Evolutionary conservation across 805 yeast genomes (phyloP).

Genomic region (Candida sithepensis): DNA sequence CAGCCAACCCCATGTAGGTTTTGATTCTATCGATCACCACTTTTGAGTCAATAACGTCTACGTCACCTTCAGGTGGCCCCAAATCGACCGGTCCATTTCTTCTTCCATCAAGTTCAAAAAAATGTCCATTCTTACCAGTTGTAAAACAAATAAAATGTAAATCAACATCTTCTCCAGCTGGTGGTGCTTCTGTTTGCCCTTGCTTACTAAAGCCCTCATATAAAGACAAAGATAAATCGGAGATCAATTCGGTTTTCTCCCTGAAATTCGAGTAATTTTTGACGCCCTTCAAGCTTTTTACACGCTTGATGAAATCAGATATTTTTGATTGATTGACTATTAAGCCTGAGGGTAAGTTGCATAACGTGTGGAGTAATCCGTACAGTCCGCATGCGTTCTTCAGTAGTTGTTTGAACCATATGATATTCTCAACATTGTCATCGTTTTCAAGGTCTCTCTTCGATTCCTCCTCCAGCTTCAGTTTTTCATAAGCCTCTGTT

Average conservation of each 20-base stretch:
- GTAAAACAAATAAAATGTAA: constrained; percentile 79
- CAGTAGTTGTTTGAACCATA: constrained; percentile 86
- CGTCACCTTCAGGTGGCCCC: constrained; percentile 35
- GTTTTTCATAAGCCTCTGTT: constrained; percentile 54
- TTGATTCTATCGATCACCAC: constrained; percentile 53
- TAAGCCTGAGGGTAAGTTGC: constrained; percentile 44
- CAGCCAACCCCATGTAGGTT: constrained; percentile 62
- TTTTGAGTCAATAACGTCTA: constrained; percentile 52
- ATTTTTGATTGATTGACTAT: constrained; percentile 35
- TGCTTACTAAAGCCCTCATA: constrained; percentile 43
- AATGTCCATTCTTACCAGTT: constrained; percentile 46
- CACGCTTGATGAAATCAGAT: constrained; percentile 17
- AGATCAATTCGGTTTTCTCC: constrained; percentile 27
- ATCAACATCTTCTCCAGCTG: constrained; percentile 49
- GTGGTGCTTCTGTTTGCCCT: constrained; percentile 70
- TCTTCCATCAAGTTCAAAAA: constrained; percentile 90
- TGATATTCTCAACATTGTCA: constrained; percentile 33
- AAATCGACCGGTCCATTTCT: constrained; percentile 69
- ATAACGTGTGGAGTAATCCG: constrained; percentile 67
- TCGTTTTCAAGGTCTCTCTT: constrained; percentile 18
- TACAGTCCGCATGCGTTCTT: constrained; percentile 91
- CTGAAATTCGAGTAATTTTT: constrained; percentile 18
- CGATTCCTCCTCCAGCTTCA: constrained; percentile 33
- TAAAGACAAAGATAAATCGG: constrained; percentile 24
- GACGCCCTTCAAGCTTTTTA: constrained; percentile 8